These are phyloP conservation scores for Pilaira anomala DNA, from an alignment of 192 early-diverging fungal genomes.

Conservation along the genomic window DNA sequence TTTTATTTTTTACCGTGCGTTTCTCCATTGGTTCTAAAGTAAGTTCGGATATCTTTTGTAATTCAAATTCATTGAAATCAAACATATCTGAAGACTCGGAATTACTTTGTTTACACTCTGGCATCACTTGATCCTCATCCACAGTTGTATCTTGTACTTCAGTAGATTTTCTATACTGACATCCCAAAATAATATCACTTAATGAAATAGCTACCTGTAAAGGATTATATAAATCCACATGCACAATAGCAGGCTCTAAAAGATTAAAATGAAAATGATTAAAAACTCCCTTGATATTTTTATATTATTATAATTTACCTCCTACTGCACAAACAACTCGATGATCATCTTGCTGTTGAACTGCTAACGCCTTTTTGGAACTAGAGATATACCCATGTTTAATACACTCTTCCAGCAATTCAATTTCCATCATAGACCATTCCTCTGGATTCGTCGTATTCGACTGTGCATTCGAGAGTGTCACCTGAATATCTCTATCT, in stretches of 20 bases:
- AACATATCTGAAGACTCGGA: conserved; percentile 14
- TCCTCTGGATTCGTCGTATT: conserved; percentile 53
- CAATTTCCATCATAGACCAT: conserved; percentile 70
- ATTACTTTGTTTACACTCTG: conserved; percentile 4
- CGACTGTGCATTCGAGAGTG: conserved; percentile 61
- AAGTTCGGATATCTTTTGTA: conserved; percentile 53
- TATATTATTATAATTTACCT: conserved; percentile 46
- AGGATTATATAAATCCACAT: conserved; percentile 65
- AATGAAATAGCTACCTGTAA: conserved; percentile 66
- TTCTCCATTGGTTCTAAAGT: conserved; percentile 51
- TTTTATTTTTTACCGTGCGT: conserved; percentile 2
- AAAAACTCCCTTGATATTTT: background rate
- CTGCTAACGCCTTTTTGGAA: conserved; percentile 25
- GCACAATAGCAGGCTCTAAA: conserved; percentile 69
- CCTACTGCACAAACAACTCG: conserved; percentile 71
- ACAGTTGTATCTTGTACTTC: conserved; percentile 11
- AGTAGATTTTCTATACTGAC: conserved; percentile 43
- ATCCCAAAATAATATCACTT: conserved; percentile 61
- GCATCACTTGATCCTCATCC: conserved; percentile 6
- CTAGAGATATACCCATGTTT: conserved; percentile 30
- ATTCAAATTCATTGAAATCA: conserved; percentile 52
- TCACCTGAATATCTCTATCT: conserved; percentile 48
- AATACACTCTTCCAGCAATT: conserved; percentile 56
- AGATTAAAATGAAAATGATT: no score
- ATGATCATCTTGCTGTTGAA: conserved; percentile 41